Base-by-base conservation (phyloP, 805 yeast genomes). In the Ogataea sp. region DNA sequence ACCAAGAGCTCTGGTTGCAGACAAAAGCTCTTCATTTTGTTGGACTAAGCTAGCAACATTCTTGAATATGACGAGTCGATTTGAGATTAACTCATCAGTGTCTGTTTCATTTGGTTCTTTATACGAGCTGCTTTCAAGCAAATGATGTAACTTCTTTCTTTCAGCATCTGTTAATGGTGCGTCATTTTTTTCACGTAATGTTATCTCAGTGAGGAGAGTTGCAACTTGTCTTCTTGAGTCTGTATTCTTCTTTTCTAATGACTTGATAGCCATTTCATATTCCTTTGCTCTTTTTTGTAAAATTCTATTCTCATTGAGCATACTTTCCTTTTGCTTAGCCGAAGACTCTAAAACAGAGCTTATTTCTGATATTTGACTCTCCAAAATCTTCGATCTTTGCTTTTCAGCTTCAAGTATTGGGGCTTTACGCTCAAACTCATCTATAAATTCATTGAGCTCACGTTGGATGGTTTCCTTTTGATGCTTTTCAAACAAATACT, bases 141-240 rank as follows among this genome's bases (percentile, higher is more conserved):
- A 64, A 37, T 69, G 71, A 18, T 74, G 75, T 20, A 88, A 68
- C 20, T 80, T 78, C n/a, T 65, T 66, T 46, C 72, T 70, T 51
- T 90, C 96, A 13, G 73, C 73, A 0, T 67, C 58, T 5, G 83
- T 71, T 28, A 90, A 61, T 8, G 90, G 84, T 30, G 64, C 66
- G 28, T 75, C 75, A n/a, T 73, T 64, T 37, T 68, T 70, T 11
- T 70, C 73, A 34, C 77, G 69, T 2, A 82, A 63, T 23, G 77
- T 68, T 2, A 84, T 67, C 52, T 83, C 86, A 14, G 82, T 71
- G 29, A 90, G 66, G 28, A 88, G 67, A 36, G 70, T 71, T 48
- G 84, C 86, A n/a, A 93, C 72, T 56, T 90, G 97, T 32, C 79
- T 76, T 6, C 94, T 84, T 30, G 90, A 63, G 52, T 90, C 97